Evolutionary conservation across 2,329 filamentous ascomycete species (phyloP).

Genomic region (Fusarium annulatum): DNA sequence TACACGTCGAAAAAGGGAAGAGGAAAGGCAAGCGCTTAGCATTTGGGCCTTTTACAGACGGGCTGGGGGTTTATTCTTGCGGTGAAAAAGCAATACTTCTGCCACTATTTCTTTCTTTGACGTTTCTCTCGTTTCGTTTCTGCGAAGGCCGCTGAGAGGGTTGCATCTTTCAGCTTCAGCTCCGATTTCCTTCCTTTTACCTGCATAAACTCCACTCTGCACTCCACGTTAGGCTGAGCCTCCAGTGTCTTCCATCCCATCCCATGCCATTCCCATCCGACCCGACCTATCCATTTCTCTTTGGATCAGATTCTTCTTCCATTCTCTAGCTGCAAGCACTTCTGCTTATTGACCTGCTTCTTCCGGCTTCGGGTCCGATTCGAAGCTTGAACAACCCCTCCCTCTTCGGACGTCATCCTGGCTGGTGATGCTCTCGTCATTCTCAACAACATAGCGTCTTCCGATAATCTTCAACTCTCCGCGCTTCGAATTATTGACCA

Average conservation of each 20-base stretch:
- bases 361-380: conserved; percentile 13
- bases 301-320: not conserved
- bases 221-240: conserved; percentile 30
- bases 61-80: not conserved
- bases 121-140: not conserved
- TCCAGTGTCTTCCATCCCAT: conserved; percentile 6
- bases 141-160: not conserved
- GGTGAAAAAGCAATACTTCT: not conserved
- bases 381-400: not conserved
- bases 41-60: not conserved
- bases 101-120: not conserved
- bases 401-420: conserved; percentile 14
- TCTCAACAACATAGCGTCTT: conserved; percentile 25
- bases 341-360: conserved; percentile 12
- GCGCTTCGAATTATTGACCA: conserved; percentile 1
- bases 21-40: not conserved
- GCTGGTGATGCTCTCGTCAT: conserved; percentile 23
- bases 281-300: not conserved
- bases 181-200: conserved; percentile 19
- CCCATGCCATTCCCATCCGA: conserved; percentile 1
- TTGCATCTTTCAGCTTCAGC: conserved; percentile 16
- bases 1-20: conserved; percentile 4
- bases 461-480: not conserved
- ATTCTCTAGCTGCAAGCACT: conserved; percentile 15
- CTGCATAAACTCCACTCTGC: conserved; percentile 39